Evolutionary conservation across 2,329 filamentous ascomycete species (phyloP), one percentile per base, ranked within the genome.

Genomic region (Nemania sp.): DNA sequence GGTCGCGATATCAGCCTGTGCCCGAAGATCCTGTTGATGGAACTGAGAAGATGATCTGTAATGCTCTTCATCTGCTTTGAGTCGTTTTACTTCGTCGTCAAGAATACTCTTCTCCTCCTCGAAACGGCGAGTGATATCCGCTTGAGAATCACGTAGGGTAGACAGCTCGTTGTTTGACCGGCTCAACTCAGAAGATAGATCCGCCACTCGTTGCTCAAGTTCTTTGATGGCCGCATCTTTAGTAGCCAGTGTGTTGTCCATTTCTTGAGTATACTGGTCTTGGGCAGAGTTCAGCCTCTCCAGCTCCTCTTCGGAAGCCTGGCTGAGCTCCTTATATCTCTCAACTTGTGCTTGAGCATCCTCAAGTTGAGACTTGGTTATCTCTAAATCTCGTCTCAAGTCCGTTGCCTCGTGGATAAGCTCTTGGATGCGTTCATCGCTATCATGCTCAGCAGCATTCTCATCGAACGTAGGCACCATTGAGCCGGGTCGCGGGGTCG

Each of bases 1-100:
- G 54, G 92, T 88, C 2, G 95, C 92, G 70, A 99, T 98, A 46
- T 96, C 90, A 29, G 94, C 93, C 75, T 99, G 95, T 0, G 91
- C 89, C 63, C 95, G 93, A 43, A 98, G 85, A 69, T 98, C 93
- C 69, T 96, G 90, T 72, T 96, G 91, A 72, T 97, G 90, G 72
- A 90, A 92, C 66, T 91, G 88, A 34, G 91, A 88, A 51, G 92
- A 89, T 62, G 92, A 90, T 62, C 87, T 83, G 73, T 94, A 89
- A 54, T 90, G 86, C 66, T 92, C 90, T 59, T 90, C 89, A 67
- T 96, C 90, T 49, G 96, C 92, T 73, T 91, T 95, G 29, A 98
- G 80, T 35, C 91, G 86, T 20, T 84, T 81, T 54, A 97, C 87
- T 70, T 98, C 92, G 10, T 89, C 83, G 69, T 96, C 90, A 5